A percentile compares a stretch with the other conserved stretches of the same genome.
Evolutionary conservation across 2,329 filamentous ascomycete genomes (phyloP).

Genomic region (Rutstroemia sp.): DNA sequence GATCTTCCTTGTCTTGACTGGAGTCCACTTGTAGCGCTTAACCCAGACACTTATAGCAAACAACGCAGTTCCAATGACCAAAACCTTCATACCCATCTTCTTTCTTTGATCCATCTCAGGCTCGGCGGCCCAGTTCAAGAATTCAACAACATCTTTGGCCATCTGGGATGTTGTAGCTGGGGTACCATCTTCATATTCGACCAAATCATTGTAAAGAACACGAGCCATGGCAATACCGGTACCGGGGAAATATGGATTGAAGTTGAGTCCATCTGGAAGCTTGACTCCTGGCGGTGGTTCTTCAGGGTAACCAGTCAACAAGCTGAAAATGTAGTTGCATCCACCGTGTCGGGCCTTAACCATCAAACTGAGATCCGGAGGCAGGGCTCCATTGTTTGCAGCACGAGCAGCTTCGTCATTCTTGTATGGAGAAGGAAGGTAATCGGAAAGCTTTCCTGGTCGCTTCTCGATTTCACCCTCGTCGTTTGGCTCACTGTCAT

Average conservation of each 20-base stretch:
- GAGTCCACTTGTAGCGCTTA: constrained; percentile 99
- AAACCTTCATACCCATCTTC: constrained; percentile 98
- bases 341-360: constrained; percentile 96
- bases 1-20: constrained; percentile 92
- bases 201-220: constrained; percentile 93
- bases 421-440: constrained; percentile 91
- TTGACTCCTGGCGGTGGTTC: constrained; percentile 85
- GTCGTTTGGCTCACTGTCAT: constrained; percentile 96
- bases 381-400: constrained; percentile 96
- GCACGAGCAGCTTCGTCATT: constrained; percentile 98
- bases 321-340: constrained; percentile 96
- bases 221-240: constrained; percentile 98
- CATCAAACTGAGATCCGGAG: constrained; percentile 95
- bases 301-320: constrained; percentile 95
- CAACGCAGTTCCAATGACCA: constrained; percentile 71
- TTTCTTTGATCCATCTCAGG: constrained; percentile 99
- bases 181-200: constrained; percentile 96
- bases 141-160: constrained; percentile 98
- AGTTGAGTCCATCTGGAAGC: constrained; percentile 88
- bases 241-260: constrained; percentile 99
- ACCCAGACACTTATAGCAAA: constrained; percentile 91
- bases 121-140: constrained; percentile 98
- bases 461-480: constrained; percentile 98
- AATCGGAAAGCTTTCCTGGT: constrained; percentile 96
- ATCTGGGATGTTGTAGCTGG: constrained; percentile 95